A percentile compares a stretch with the other conserved stretches of the same genome.
phyloP scores from a whole-genome alignment of 345 rosid genomes.

The Rhizophora apiculata region DNA sequence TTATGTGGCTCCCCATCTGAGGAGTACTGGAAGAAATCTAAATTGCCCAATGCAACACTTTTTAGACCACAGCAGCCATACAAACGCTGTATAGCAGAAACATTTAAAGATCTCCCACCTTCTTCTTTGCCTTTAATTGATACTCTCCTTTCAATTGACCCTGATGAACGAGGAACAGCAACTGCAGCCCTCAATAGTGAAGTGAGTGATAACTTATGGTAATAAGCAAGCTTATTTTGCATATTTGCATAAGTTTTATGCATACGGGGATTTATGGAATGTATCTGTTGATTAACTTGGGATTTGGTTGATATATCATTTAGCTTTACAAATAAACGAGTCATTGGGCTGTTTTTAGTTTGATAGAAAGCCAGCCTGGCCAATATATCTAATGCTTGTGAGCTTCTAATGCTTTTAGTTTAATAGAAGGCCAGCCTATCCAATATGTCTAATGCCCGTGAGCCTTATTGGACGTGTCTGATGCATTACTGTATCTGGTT shows the following conservation, averaged over 20 bases:
- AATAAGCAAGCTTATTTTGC: not conserved
- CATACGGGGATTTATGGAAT: not conserved
- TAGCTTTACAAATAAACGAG: too few species aligned
- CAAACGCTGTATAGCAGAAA: conserved; percentile 65
- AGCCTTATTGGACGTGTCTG: not conserved
- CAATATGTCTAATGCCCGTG: conserved; percentile 4
- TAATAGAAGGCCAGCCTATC: not conserved
- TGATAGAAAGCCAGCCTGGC: not conserved
- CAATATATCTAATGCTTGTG: conserved; percentile 3
- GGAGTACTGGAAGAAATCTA: conserved; percentile 79
- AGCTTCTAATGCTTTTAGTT: not conserved
- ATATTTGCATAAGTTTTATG: not conserved
- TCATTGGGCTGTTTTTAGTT: too few species aligned
- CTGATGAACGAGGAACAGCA: conserved; percentile 74
- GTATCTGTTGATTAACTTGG: not conserved
- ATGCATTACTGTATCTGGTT: conserved; percentile 4
- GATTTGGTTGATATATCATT: not conserved
- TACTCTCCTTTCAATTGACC: conserved; percentile 74
- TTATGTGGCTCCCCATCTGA: conserved; percentile 91
- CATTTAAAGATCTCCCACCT: conserved; percentile 63
- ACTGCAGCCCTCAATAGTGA: conserved; percentile 63
- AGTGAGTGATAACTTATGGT: conserved; percentile 39
- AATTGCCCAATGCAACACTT: conserved; percentile 75
- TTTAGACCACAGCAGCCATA: conserved; percentile 79
- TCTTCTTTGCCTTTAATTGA: conserved; percentile 59